Evolutionary conservation across 1,139 yeast species (phyloP).

Genomic region (Pichia sp.): DNA sequence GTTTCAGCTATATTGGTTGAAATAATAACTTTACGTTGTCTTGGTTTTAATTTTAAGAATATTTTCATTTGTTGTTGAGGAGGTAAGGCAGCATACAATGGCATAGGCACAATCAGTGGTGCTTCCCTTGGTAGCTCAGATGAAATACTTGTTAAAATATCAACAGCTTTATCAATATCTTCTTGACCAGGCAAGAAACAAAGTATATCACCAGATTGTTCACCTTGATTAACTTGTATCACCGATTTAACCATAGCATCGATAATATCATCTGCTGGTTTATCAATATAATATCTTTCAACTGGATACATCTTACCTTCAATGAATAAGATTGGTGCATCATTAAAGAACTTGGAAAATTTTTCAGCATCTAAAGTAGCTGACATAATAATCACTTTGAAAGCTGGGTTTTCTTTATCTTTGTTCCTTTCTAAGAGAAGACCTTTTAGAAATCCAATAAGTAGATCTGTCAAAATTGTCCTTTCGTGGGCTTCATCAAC

Average conservation of each 20-base stretch:
- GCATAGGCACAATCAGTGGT: slow-evolving; percentile 69
- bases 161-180: slow-evolving; percentile 84
- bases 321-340: slow-evolving; percentile 74
- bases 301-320: slow-evolving; percentile 92
- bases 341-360: slow-evolving; percentile 68
- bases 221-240: slow-evolving; percentile 71
- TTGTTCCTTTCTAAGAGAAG: slow-evolving; percentile 44
- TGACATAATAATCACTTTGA: slow-evolving; percentile 73
- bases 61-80: slow-evolving; percentile 76
- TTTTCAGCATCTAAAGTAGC: slow-evolving; percentile 94
- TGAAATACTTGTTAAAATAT: slow-evolving; percentile 52
- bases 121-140: slow-evolving; percentile 67
- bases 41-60: slow-evolving; percentile 51
- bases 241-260: slow-evolving; percentile 72
- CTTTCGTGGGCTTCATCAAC: slow-evolving; percentile 98
- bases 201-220: slow-evolving; percentile 78
- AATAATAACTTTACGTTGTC: slow-evolving; percentile 73
- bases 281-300: slow-evolving; percentile 53
- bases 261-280: slow-evolving; percentile 70
- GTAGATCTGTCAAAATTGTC: slow-evolving; percentile 82
- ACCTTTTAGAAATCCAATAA: slow-evolving; percentile 80
- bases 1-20: slow-evolving; percentile 98
- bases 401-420: slow-evolving; percentile 32
- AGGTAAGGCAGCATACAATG: slow-evolving; percentile 89
- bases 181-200: slow-evolving; percentile 96